A percentile compares a stretch with the other conserved stretches of the same genome.
Conservation (phyloP, 352 stramenopile species). For the Pythium sp. region DNA sequence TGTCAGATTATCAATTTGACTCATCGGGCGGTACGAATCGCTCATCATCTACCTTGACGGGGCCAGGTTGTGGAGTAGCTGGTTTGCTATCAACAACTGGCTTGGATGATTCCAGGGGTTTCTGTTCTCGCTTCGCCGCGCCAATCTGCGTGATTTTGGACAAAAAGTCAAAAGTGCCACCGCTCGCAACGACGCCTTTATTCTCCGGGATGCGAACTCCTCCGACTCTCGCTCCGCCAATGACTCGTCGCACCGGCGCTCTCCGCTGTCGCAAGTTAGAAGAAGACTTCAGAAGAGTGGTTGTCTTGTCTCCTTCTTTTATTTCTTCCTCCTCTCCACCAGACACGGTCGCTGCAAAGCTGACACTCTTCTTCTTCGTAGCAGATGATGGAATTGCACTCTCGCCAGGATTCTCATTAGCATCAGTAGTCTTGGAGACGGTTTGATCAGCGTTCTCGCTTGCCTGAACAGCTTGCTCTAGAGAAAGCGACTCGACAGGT, state of each 20-base stretch:
- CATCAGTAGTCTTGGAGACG: neutral
- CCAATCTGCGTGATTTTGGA: conserved; percentile 67
- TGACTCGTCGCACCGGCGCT: conserved; percentile 31
- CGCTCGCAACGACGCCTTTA: conserved; percentile 70
- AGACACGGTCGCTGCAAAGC: conserved; percentile 47
- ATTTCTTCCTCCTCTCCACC: conserved; percentile 28
- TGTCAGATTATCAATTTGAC: neutral
- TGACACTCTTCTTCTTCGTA: conserved; percentile 47
- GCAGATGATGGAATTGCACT: conserved; percentile 6
- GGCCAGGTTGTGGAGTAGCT: neutral
- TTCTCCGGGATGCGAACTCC: conserved; percentile 31
- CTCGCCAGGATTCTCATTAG: neutral
- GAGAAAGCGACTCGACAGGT: neutral
- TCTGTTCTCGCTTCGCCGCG: conserved; percentile 22
- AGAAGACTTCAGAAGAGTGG: neutral
- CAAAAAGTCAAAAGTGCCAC: conserved; percentile 83
- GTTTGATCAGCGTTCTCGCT: neutral
- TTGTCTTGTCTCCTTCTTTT: conserved; percentile 19
- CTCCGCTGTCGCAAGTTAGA: conserved; percentile 15
- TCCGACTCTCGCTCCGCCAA: conserved; percentile 25
- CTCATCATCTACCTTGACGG: conserved; percentile 1
- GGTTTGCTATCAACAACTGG: neutral
- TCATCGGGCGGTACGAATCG: conserved; percentile 1
- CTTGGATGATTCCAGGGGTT: conserved; percentile 11
- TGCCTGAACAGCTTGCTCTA: neutral